These are phyloP conservation scores for Metschnikowia amazonensis DNA, from an alignment of 805 yeast genomes.

Conservation along the genomic window DNA sequence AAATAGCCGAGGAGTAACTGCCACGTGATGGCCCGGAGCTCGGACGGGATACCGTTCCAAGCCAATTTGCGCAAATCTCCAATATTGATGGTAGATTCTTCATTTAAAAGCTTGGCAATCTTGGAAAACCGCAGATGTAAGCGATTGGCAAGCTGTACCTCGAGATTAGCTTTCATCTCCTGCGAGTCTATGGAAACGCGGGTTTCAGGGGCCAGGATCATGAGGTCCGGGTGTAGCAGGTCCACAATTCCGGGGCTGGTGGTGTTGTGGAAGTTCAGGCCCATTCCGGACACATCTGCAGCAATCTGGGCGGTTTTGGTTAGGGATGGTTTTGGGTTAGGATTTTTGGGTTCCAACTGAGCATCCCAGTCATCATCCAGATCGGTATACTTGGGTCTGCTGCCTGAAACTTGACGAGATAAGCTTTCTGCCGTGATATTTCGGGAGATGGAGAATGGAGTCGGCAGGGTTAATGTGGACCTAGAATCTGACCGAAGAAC, in stretches of 20 bases:
- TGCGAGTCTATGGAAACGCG: slow-evolving; percentile 33
- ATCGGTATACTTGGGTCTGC: slow-evolving; percentile 50
- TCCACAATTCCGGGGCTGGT: slow-evolving; percentile 30
- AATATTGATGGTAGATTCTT: slow-evolving; percentile 54
- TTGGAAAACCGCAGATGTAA: slow-evolving; percentile 58
- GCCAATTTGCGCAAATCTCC: slow-evolving; percentile 71
- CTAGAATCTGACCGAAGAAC: not conserved
- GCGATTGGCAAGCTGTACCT: slow-evolving; percentile 55
- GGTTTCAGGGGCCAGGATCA: slow-evolving; percentile 21
- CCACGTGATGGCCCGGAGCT: slow-evolving; percentile 82
- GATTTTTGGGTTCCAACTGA: slow-evolving; percentile 39
- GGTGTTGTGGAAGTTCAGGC: slow-evolving; percentile 10
- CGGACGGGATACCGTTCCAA: slow-evolving; percentile 92
- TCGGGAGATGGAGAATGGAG: slow-evolving; percentile 3
- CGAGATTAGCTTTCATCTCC: slow-evolving; percentile 39
- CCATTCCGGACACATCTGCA: not conserved
- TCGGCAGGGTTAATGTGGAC: slow-evolving; percentile 2
- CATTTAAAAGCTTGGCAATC: slow-evolving; percentile 59
- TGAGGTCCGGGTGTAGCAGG: slow-evolving; percentile 36
- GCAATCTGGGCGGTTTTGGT: not conserved
- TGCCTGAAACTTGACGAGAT: slow-evolving; percentile 5
- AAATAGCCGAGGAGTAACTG: slow-evolving; percentile 84
- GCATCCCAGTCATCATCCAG: slow-evolving; percentile 93
- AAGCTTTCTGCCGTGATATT: slow-evolving; percentile 8
- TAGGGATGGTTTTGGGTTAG: slow-evolving; percentile 4